These are phyloP conservation scores for Capsicum chinense DNA, from an alignment of 257 asterid genomes.

Conservation along the genomic window DNA sequence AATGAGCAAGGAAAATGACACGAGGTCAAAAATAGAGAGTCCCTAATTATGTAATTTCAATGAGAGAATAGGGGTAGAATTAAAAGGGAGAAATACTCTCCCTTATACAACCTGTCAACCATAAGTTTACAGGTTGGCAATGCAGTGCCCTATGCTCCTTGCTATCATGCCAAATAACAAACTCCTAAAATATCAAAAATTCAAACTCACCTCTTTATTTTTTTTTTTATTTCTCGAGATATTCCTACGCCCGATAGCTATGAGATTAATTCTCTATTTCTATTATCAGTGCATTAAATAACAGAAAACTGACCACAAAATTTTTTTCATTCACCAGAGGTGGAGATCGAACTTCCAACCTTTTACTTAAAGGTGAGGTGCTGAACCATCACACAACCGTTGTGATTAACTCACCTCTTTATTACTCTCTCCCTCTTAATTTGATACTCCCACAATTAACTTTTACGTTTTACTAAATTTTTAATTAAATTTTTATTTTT, in stretches of 20 bases:
- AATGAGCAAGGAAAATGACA: not conserved
- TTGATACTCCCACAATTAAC: too few relatives aligned
- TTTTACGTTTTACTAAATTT: too few relatives aligned
- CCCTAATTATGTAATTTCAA: slow-evolving; percentile 6
- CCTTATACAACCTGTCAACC: slow-evolving; percentile 63
- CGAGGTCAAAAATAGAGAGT: not conserved
- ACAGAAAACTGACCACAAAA: too few relatives aligned
- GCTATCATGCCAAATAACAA: slow-evolving; percentile 4
- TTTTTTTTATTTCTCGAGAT: not conserved
- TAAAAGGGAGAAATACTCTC: slow-evolving; percentile 23
- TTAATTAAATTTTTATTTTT: too few relatives aligned
- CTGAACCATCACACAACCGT: too few relatives aligned
- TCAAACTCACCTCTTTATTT: slow-evolving; percentile 10
- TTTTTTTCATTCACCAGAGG: too few relatives aligned
- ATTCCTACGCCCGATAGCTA: accelerated
- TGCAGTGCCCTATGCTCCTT: slow-evolving; percentile 3
- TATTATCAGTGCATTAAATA: accelerated
- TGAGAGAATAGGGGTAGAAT: not conserved
- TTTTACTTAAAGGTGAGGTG: too few relatives aligned
- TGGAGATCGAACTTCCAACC: too few relatives aligned
- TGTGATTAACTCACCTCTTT: not conserved
- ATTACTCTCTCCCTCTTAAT: too few relatives aligned
- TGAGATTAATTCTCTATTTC: too few relatives aligned
- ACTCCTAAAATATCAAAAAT: not conserved
- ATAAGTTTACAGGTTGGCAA: slow-evolving; percentile 68